Base-by-base conservation (phyloP, 768 basidiomycete genomes). In the Tulasnella sp. region DNA sequence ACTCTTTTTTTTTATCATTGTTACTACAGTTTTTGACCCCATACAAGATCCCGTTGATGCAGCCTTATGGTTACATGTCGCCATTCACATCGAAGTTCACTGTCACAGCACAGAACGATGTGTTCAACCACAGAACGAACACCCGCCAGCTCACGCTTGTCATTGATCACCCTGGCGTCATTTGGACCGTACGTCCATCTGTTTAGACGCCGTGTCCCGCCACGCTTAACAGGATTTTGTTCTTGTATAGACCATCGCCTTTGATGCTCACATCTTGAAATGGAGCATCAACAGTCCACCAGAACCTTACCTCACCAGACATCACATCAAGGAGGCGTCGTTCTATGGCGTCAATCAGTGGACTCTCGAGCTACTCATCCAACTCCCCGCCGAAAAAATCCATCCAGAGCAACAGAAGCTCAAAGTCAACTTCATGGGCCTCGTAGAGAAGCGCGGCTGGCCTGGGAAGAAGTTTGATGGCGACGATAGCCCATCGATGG, bases 301-400 rank as follows among this genome's bases (percentile, higher is more conserved):
- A 1, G 88, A 90, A 0, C 70, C 80, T 53, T 85, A 87, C 59
- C 73, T 76, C 63, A 79, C 78, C 5, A 78, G 92, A 7, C 94
- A 98, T 66, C 88, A 92, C 65, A 80, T 97, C 72, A 96, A 92
- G 68, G 90, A 93, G 68, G 90, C 81, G 0, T 91, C 92, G 2
- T 90, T 87, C 69, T 90, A 89, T 64, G 85, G 84, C 1, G 77
- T 77, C 9, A 80, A 88, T 59, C 74, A 76, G 0, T 93, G 88
- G 80, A 73, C 77, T 0, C 72, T 96, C 43, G 79, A 88, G 63
- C 74, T 97, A 61, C 79, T 83, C 29, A 70, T 91, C 55, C 80
- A 83, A 67, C 69, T 83, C 11, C 73, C 76, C 4, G 45, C 66
- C 0, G 52, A 59, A 5, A 5, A 7, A 15, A 15, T 38, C 7